phyloP scores from a whole-genome alignment of 1,284 basidiomycete genomes.

The Ustilago hordei region DNA sequence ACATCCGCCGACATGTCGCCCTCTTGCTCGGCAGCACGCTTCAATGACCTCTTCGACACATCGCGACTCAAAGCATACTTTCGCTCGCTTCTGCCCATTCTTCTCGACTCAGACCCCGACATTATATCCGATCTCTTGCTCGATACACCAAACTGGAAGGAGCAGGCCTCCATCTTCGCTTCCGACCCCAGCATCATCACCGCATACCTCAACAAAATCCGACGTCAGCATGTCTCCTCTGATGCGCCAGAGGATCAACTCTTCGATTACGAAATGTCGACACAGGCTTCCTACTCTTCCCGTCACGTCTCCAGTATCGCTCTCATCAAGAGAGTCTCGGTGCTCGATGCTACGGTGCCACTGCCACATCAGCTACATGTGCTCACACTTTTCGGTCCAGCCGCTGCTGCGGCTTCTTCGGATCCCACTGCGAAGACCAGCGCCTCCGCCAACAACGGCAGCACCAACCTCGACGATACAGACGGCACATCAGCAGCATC shows the following conservation, averaged over 20 bases:
- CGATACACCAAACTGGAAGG: slow-evolving; percentile 51
- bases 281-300: slow-evolving; percentile 82
- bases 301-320: slow-evolving; percentile 87
- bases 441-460: slow-evolving; percentile 8
- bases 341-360: slow-evolving; percentile 81
- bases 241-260: slow-evolving; percentile 35
- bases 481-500: slow-evolving; percentile 33
- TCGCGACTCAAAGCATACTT: slow-evolving; percentile 44
- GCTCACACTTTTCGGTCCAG: slow-evolving; percentile 89
- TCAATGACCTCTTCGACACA: slow-evolving; percentile 35
- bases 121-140: slow-evolving; percentile 42
- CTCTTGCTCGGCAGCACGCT: slow-evolving; percentile 29
- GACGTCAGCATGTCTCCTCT: slow-evolving; percentile 37
- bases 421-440: background rate
- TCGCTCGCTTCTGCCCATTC: slow-evolving; percentile 45
- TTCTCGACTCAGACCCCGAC: slow-evolving; percentile 44
- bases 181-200: slow-evolving; percentile 51
- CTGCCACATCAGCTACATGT: slow-evolving; percentile 90
- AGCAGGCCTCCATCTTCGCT: slow-evolving; percentile 49
- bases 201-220: slow-evolving; percentile 62
- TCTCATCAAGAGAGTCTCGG: slow-evolving; percentile 89
- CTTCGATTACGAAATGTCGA: slow-evolving; percentile 76
- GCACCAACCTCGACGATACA: slow-evolving; percentile 13
- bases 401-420: slow-evolving; percentile 73
- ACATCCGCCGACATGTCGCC: slow-evolving; percentile 35